Evolutionary conservation across 768 basidiomycete species (phyloP).

Genomic region (Lyophyllum shimeji): DNA sequence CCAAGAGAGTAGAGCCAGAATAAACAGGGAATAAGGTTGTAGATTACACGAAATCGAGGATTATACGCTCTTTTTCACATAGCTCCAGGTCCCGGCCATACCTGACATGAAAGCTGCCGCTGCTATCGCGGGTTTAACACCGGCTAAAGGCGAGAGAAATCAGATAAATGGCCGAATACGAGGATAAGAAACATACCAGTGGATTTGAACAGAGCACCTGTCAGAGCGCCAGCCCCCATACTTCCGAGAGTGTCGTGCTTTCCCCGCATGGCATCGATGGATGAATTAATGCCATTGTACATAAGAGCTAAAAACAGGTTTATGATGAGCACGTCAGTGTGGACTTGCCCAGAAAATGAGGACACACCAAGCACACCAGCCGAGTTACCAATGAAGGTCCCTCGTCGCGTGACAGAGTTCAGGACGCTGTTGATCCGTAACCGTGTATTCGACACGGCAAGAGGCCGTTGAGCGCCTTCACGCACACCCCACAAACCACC

Average conservation of each 20-base stretch:
- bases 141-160: slow-evolving; percentile 65
- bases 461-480: slow-evolving; percentile 86
- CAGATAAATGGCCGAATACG: slow-evolving; percentile 30
- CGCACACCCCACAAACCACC: slow-evolving; percentile 96
- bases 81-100: slow-evolving; percentile 91
- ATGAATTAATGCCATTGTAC: slow-evolving; percentile 96
- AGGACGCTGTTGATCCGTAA: slow-evolving; percentile 96
- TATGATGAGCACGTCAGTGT: slow-evolving; percentile 32
- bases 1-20: slow-evolving; percentile 42
- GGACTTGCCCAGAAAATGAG: slow-evolving; percentile 26
- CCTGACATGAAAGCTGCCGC: slow-evolving; percentile 89
- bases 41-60: slow-evolving; percentile 45
- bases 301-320: slow-evolving; percentile 70
- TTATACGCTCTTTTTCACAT: slow-evolving; percentile 88
- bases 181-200: slow-evolving; percentile 67
- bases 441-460: slow-evolving; percentile 82
- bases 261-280: slow-evolving; percentile 85
- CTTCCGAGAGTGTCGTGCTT: slow-evolving; percentile 90
- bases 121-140: slow-evolving; percentile 84
- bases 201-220: slow-evolving; percentile 90
- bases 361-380: slow-evolving; percentile 93
- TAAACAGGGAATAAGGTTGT: slow-evolving; percentile 49
- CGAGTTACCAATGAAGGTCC: slow-evolving; percentile 97
- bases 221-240: slow-evolving; percentile 89
- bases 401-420: slow-evolving; percentile 95